These are phyloP conservation scores for Castanea mollissima DNA, from an alignment of 306 rosid species.

Conservation along the genomic window DNA sequence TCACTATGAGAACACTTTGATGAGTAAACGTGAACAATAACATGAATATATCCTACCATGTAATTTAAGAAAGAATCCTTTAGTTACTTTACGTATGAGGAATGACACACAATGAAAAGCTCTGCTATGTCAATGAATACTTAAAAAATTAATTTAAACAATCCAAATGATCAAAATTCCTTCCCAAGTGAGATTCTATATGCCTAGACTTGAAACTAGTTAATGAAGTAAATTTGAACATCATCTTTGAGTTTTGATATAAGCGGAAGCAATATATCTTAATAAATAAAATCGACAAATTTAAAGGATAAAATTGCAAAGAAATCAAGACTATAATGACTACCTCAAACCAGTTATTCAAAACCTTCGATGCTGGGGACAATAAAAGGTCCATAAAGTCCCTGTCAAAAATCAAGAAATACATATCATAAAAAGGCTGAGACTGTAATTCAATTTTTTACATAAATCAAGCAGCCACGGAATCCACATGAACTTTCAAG, in stretches of 20 bases:
- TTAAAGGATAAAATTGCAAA: constrained; percentile 13
- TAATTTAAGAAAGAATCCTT: constrained; percentile 6
- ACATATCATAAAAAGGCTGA: constrained; percentile 1
- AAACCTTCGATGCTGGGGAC: constrained; percentile 86
- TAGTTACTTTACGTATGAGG: background rate
- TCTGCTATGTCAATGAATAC: background rate
- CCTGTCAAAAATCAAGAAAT: constrained; percentile 48
- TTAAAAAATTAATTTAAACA: background rate
- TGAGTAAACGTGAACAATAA: background rate
- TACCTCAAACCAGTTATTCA: constrained; percentile 98
- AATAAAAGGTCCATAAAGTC: constrained; percentile 83
- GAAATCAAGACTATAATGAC: constrained; percentile 16
- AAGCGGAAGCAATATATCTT: background rate
- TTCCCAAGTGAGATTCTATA: background rate
- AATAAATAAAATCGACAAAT: background rate
- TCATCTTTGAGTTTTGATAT: background rate
- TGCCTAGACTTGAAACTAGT: background rate
- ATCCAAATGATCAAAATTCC: background rate
- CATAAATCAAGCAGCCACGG: constrained; percentile 13
- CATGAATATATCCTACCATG: background rate
- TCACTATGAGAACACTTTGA: background rate
- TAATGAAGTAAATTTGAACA: background rate
- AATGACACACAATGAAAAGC: background rate
- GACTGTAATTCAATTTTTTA: constrained; percentile 18
- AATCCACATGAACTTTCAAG: background rate